Base-by-base conservation (phyloP, 805 yeast genomes). In the Candida succiphila region DNA sequence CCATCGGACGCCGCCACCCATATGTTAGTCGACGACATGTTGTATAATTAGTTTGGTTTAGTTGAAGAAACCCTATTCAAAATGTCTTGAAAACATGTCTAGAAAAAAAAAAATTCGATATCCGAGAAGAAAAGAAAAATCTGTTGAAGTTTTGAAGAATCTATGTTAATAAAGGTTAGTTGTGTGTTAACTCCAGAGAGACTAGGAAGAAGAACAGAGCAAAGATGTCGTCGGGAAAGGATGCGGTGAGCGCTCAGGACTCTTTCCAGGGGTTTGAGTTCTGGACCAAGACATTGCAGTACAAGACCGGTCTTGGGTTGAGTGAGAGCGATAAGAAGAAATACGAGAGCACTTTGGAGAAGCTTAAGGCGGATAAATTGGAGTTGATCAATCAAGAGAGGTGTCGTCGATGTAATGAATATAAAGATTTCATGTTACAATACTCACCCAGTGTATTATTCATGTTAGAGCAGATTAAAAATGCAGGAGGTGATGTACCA, bases 1-100 rank as follows among this genome's bases (percentile, higher is more conserved):
- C 85, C 80, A 52, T 92, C 98, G 15, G 96, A 83, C 5, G 96
- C 89, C 4, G 96, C 95, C 6, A 84, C 75, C 98, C 98, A 92
- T 38, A 92, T 75, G 57, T 92, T 89, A 5, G 25, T 30, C 7
- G 34, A n/a, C 20, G 49, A 38, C 45, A 39, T 46, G 8, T 21
- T 31, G 23, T 21, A 8, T 21, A 10, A 8, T 21, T 21, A 21
- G 7, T 21, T 8, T 21, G 25, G n/a, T 23, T 23, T 23, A 23
- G n/a, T 23, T n/a, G n/a, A n/a, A n/a, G n/a, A n/a, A n/a, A n/a
- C n/a, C n/a, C n/a, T 26, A 26, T 26, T 15, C 12, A 26, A 12
- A 13, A 26, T 14, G 16, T 22, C 12, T 22, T 22, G 24, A 9
- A 8, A 9, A 12, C 24, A 12, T 22, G 24, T 22, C 12, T 22